Evolutionary conservation across 1,139 yeast genomes (phyloP), one percentile per base, ranked within the genome.

Genomic region (Blastobotrys proliferans): DNA sequence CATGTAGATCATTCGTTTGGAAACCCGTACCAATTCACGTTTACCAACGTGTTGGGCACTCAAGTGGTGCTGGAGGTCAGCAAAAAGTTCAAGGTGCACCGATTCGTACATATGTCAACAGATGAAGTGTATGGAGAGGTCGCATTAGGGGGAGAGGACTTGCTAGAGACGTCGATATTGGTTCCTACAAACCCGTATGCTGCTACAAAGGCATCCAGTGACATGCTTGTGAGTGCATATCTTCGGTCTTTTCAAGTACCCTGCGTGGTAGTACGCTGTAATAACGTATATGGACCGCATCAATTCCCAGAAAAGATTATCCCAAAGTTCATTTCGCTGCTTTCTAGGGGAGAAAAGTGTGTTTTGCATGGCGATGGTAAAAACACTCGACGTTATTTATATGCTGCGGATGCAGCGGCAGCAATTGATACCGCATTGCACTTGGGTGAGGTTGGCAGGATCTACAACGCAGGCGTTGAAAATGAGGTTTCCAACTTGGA

Each of bases 51-150:
- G 2, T 35, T 74, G 4, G 70, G 77, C 9, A 73, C 80, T 0
- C 79, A 74, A 49, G 72, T 70, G 28, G 50, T 78, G 22, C 61
- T 78, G 13, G 82, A 78, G 55, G 64, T 68, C 33, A 58, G 64
- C 40, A 60, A 74, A 29, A 45, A 47, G 31, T 51, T 45, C 40
- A 50, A 51, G 16, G 51, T 64, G n/a, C 47, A 52, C 14, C 35
- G 55, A 11, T 65, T 77, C 39, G 47, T 78, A 3, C 81, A 77
- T 53, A 64, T 78, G 49, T 77, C 83, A 2, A 77, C 83, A 0
- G 83, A 78, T 53, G 83, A 78, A 50, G 83, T 78, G 0, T 78
- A 78, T 49, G 83, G 83, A 1, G 65, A 61, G n/a, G 61, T 55
- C 3, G 44, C 47, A 3, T 69, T 45, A 5, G 55, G 52, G 9